Evolutionary conservation across 2,329 filamentous ascomycete species (phyloP).

Genomic region (Cladophialophora exuberans): DNA sequence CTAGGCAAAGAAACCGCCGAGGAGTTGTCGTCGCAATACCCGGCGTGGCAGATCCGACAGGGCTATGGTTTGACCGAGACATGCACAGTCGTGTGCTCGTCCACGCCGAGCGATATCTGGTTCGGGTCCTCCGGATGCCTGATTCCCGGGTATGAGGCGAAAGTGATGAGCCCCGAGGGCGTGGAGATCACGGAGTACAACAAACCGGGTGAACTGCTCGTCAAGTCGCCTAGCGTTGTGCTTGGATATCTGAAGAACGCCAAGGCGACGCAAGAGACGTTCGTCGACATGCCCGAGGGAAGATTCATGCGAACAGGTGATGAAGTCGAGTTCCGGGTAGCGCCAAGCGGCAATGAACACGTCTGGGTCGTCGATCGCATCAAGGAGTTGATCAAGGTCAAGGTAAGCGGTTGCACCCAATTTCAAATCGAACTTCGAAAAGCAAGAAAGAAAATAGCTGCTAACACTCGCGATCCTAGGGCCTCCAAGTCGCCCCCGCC

Average conservation of each 20-base stretch:
- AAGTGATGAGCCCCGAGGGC: slow-evolving; percentile 70
- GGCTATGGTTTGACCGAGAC: slow-evolving; percentile 83
- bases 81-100: slow-evolving; percentile 68
- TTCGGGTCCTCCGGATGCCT: slow-evolving; percentile 74
- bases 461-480: slow-evolving; percentile 56
- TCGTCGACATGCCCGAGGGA: slow-evolving; percentile 61
- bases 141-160: slow-evolving; percentile 65
- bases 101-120: slow-evolving; percentile 63
- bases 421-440: no score
- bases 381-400: slow-evolving; percentile 78
- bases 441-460: no score
- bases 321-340: slow-evolving; percentile 71
- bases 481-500: slow-evolving; percentile 79
- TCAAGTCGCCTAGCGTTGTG: slow-evolving; percentile 75
- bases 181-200: slow-evolving; percentile 71
- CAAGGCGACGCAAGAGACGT: slow-evolving; percentile 80
- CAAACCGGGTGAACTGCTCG: slow-evolving; percentile 76
- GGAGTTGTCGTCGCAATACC: slow-evolving; percentile 65
- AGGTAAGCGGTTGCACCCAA: slow-evolving; percentile 57
- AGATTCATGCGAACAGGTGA: slow-evolving; percentile 85
- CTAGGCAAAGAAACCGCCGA: slow-evolving; percentile 72
- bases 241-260: slow-evolving; percentile 87
- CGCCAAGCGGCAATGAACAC: slow-evolving; percentile 73
- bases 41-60: slow-evolving; percentile 68
- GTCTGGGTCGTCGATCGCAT: slow-evolving; percentile 72